These are phyloP conservation scores for Cichorium intybus DNA, from an alignment of 140 eudicot genomes.

Conservation along the genomic window DNA sequence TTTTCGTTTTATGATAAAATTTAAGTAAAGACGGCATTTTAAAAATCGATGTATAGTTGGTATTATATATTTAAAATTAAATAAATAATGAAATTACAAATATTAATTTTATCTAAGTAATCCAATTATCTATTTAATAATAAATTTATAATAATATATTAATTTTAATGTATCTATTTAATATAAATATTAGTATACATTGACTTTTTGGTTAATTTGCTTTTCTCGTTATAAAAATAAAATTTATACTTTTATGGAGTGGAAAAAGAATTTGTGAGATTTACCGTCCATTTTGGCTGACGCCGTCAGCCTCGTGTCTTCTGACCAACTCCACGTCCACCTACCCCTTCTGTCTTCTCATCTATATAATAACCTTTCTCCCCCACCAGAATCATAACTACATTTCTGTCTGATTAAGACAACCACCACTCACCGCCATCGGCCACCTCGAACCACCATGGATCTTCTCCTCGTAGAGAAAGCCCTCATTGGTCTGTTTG, in stretches of 20 bases:
- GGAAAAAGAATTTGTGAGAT: not conserved
- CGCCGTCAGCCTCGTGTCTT: slow-evolving; percentile 17
- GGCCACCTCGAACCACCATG: slow-evolving; percentile 39
- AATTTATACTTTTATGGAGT: not conserved
- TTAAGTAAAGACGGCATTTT: too few species aligned
- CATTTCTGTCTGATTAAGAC: not conserved
- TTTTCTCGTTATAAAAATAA: not conserved
- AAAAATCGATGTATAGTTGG: too few species aligned
- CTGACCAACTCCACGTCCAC: slow-evolving; percentile 33
- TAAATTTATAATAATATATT: too few species aligned
- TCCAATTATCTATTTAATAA: too few species aligned
- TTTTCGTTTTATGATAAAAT: too few species aligned
- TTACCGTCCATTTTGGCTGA: slow-evolving; percentile 26
- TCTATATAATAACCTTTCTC: slow-evolving; percentile 17
- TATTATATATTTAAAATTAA: too few species aligned
- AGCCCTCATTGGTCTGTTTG: slow-evolving; percentile 53
- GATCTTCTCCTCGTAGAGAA: slow-evolving; percentile 73
- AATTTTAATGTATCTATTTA: too few species aligned
- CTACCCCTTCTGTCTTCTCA: slow-evolving; percentile 23
- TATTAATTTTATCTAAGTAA: too few species aligned
- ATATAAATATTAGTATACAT: too few species aligned
- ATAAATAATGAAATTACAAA: too few species aligned
- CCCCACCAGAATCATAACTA: not conserved
- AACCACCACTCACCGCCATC: not conserved
- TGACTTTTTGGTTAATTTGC: too few species aligned